Conservation (phyloP, 2,329 filamentous ascomycete genomes). For the Monilinia laxa region DNA sequence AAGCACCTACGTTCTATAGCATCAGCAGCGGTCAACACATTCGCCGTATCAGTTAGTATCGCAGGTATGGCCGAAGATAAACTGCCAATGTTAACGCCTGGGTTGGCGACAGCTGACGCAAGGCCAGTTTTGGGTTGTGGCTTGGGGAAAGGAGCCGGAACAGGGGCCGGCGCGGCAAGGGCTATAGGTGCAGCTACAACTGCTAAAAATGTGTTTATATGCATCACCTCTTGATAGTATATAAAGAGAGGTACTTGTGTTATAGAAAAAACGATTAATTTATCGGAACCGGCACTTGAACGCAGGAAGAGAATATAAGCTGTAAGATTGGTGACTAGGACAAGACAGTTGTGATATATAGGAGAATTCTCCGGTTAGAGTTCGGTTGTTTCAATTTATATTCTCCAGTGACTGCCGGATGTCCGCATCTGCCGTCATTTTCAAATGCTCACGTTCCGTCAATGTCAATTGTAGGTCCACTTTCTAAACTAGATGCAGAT, state of each 20-base stretch:
- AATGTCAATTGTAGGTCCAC: no score
- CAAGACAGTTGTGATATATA: no score
- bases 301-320: no score
- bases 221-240: not conserved
- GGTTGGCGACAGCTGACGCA: not conserved
- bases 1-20: not conserved
- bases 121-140: not conserved
- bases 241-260: not conserved
- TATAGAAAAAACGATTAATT: not conserved
- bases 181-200: constrained; percentile 3
- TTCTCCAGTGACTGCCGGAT: no score
- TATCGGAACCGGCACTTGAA: not conserved
- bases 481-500: no score
- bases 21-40: not conserved
- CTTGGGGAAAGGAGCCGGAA: constrained; percentile 6
- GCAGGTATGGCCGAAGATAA: constrained; percentile 1
- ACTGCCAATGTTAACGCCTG: not conserved
- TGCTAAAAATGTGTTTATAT: not conserved
- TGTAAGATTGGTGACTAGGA: no score
- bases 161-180: constrained; percentile 7
- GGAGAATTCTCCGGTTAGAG: no score
- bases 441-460: no score
- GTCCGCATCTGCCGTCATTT: no score
- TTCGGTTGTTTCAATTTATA: no score
- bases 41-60: not conserved